Percentiles rank a stretch among this genome's conserved stretches.
Conservation (phyloP, 176 grass and related monocot species). For the Oryza glaberrima region DNA sequence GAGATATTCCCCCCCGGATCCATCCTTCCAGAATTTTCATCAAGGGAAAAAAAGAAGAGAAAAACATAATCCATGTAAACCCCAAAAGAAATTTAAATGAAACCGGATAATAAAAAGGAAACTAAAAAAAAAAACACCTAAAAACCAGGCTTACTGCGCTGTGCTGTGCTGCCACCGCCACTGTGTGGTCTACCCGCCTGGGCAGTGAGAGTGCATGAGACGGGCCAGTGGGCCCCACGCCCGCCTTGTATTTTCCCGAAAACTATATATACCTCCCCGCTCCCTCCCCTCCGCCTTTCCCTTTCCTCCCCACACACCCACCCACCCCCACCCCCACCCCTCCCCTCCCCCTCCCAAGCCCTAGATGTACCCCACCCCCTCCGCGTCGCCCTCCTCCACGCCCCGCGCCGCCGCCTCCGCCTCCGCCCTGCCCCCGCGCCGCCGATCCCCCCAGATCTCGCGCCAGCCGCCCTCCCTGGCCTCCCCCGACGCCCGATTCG, state of each 20-base stretch:
- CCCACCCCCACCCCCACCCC: not conserved
- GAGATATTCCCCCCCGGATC: slow-evolving; percentile 19
- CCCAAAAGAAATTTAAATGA: too few species aligned
- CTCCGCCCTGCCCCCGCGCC: not conserved
- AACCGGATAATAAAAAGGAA: not conserved
- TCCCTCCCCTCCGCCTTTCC: slow-evolving; percentile 51
- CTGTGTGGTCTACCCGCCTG: not conserved
- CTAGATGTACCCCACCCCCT: slow-evolving; percentile 50
- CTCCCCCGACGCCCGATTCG: slow-evolving; percentile 27
- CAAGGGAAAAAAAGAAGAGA: too few species aligned
- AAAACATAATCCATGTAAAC: not conserved
- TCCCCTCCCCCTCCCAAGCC: slow-evolving; percentile 41
- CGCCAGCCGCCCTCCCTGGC: slow-evolving; percentile 17
- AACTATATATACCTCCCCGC: slow-evolving; percentile 90
- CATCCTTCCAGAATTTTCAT: not conserved
- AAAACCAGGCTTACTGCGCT: not conserved
- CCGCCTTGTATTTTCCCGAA: slow-evolving; percentile 85
- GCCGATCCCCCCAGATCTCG: slow-evolving; percentile 45
- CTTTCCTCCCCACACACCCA: slow-evolving; percentile 55
- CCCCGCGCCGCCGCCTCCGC: slow-evolving; percentile 16
- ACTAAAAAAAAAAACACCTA: not conserved
- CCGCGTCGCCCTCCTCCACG: slow-evolving; percentile 8
- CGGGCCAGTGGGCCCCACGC: slow-evolving; percentile 29
- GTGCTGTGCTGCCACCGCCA: not conserved
- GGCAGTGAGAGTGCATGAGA: slow-evolving; percentile 48